Evolutionary conservation across 1,284 basidiomycete genomes (phyloP).

Genomic region (Irpex lacteus): DNA sequence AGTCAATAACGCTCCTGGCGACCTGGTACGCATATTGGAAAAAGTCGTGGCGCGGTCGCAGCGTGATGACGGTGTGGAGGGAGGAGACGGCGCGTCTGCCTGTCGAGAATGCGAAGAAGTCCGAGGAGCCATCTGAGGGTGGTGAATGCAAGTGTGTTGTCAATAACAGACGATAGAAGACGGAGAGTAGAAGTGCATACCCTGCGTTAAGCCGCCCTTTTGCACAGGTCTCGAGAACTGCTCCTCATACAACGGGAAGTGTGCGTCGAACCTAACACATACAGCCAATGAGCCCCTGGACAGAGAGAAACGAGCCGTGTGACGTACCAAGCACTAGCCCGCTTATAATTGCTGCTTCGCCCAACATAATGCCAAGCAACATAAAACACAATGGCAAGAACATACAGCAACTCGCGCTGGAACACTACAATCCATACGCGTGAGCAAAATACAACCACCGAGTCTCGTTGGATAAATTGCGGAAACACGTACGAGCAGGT

Average conservation of each 20-base stretch:
- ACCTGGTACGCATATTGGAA: conserved; percentile 63
- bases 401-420: conserved; percentile 59
- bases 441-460: neutral
- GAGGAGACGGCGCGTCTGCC: conserved; percentile 75
- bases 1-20: conserved; percentile 64
- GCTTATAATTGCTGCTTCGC: conserved; percentile 48
- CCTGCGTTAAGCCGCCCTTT: conserved; percentile 34
- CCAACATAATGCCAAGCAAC: conserved; percentile 52
- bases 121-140: conserved; percentile 64
- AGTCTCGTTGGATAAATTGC: neutral
- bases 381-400: conserved; percentile 55
- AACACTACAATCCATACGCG: conserved; percentile 44
- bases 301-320: neutral
- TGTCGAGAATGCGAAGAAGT: conserved; percentile 84
- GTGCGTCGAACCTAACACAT: conserved; percentile 49
- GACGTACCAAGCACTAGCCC: conserved; percentile 55
- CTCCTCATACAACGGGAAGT: conserved; percentile 50
- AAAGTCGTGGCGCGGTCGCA: conserved; percentile 82
- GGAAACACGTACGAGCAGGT: conserved; percentile 61
- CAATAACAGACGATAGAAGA: neutral
- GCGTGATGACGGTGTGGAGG: conserved; percentile 75
- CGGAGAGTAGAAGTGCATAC: conserved; percentile 14
- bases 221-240: conserved; percentile 68
- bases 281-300: neutral
- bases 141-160: neutral